Conservation (phyloP, 2,329 filamentous ascomycete genomes). For the Rosellinia necatrix region DNA sequence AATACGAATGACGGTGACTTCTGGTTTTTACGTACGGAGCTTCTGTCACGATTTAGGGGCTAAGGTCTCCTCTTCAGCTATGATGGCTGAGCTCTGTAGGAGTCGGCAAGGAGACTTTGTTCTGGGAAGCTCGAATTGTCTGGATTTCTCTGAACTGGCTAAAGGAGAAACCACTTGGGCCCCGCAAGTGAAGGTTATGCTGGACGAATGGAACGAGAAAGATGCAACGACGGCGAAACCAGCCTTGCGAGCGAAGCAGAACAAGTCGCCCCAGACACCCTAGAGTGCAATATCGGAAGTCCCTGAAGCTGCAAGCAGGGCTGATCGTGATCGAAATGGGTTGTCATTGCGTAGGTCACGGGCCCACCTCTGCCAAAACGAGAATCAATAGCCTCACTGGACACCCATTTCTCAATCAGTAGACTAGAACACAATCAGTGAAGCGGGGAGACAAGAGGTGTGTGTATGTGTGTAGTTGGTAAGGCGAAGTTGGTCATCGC, state of each 20-base stretch:
- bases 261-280: slow-evolving; percentile 1
- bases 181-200: slow-evolving; percentile 66
- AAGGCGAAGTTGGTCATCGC: too few species aligned
- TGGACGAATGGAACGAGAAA: slow-evolving; percentile 48
- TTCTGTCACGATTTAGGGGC: slow-evolving; percentile 89
- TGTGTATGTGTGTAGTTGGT: too few species aligned
- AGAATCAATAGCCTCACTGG: background rate
- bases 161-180: slow-evolving; percentile 83
- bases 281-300: background rate
- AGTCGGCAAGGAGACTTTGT: slow-evolving; percentile 81
- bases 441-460: background rate
- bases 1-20: slow-evolving; percentile 89
- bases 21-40: slow-evolving; percentile 94
- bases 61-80: slow-evolving; percentile 77
- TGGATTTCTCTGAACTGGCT: slow-evolving; percentile 78
- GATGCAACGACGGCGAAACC: slow-evolving; percentile 8
- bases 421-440: background rate
- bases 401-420: background rate
- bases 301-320: background rate
- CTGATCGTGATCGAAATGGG: background rate
- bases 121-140: slow-evolving; percentile 69
- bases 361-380: background rate
- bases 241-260: slow-evolving; percentile 26
- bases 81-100: slow-evolving; percentile 85
- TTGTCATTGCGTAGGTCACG: background rate